Evolutionary conservation across 2,329 filamentous ascomycete species (phyloP), one percentile per base, ranked within the genome.

Genomic region (Verticillium alfalfae): DNA sequence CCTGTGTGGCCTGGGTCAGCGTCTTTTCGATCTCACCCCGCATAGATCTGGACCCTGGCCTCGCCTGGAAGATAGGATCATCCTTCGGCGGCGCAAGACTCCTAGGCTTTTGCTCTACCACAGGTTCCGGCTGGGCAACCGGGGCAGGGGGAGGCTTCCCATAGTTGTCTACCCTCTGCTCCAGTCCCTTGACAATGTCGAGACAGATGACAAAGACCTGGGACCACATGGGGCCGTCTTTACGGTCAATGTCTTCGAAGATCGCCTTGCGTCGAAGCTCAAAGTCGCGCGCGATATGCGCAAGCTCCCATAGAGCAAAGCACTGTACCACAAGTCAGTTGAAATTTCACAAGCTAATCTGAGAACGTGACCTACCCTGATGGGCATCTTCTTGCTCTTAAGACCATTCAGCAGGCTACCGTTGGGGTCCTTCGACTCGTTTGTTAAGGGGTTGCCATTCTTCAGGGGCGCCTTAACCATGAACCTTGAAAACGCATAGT

Each of bases 271-370:
- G 86, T 38, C 93, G 87, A n/a, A 86, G 82, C 16, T 88, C 82
- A 65, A 90, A 93, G 60, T 86, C 84, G 61, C 89, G 84, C 41
- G 91, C 88, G 67, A 97, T 96, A 61, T 91, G 82, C 36, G 87
- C 86, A 34, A 97, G 80, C 71, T 98, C 94, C 93, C 93, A 97
- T 74, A 96, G 90, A 16, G 94, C 93, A 73, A 96, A 96, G 0
- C 63, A 63, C 64, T 66, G 9, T 5, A 3, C 7, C 10, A n/a
- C 56, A 63, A 15, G n/a, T 34, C 2, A 37, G 15, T 15, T 13
- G 34, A 2, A 6, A 34, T 10, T 37, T 37, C 31, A 57, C 38
- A n/a, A n/a, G 22, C 5, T 4, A 36, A 1, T 4, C 26, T 7
- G 9, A 45, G 31, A n/a, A 31, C 34, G 12, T 8, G 15, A 72